Evolutionary conservation across 75 land plant genomes (phyloP).

Genomic region (Larix kaempferi): DNA sequence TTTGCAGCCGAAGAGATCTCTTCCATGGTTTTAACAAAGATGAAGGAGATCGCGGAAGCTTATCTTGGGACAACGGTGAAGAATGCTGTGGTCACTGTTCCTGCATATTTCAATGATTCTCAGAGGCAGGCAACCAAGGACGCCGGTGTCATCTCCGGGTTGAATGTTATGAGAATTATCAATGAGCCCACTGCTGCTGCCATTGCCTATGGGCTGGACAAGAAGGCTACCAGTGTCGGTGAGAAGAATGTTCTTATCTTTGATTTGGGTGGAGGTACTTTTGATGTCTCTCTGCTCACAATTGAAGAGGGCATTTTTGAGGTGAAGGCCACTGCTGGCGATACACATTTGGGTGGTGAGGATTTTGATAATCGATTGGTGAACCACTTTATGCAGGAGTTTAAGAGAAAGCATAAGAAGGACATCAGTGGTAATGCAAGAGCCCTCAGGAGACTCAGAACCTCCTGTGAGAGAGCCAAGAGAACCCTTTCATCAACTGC

Average conservation of each 20-base stretch:
- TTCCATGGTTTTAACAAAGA: slow-evolving; percentile 69
- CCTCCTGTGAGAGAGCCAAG: slow-evolving; percentile 69
- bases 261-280: slow-evolving; percentile 61
- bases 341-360: slow-evolving; percentile 9
- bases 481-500: slow-evolving; percentile 70
- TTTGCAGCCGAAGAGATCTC: slow-evolving; percentile 74
- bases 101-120: slow-evolving; percentile 75
- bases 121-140: slow-evolving; percentile 79
- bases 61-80: slow-evolving; percentile 53
- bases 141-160: slow-evolving; percentile 62
- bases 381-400: slow-evolving; percentile 16
- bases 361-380: background rate
- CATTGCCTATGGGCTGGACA: slow-evolving; percentile 65
- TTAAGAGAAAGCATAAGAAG: slow-evolving; percentile 32
- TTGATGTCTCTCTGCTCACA: slow-evolving; percentile 59
- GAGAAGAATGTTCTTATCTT: slow-evolving; percentile 56
- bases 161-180: slow-evolving; percentile 71
- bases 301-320: slow-evolving; percentile 69
- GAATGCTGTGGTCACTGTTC: slow-evolving; percentile 75
- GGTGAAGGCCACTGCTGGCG: slow-evolving; percentile 41
- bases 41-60: slow-evolving; percentile 75
- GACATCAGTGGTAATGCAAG: slow-evolving; percentile 25
- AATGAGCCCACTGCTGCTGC: slow-evolving; percentile 70
- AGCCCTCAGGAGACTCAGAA: slow-evolving; percentile 50
- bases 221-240: slow-evolving; percentile 32